Percentiles rank a stretch among this genome's conserved stretches.
phyloP scores from a whole-genome alignment of 805 yeast species.

The Pichia kluyveri region DNA sequence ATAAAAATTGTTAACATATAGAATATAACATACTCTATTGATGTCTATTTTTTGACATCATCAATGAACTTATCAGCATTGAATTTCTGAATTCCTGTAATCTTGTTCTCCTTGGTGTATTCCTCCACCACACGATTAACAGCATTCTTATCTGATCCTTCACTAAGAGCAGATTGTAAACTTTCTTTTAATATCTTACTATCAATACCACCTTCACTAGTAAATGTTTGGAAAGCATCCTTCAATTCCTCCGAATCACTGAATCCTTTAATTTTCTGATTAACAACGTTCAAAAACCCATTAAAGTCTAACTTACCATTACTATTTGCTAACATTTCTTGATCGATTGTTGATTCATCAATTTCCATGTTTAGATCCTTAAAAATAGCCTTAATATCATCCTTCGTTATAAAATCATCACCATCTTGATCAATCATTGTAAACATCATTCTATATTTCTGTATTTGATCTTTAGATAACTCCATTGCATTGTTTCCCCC shows the following conservation, averaged over 20 bases:
- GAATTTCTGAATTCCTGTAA: slow-evolving; percentile 52
- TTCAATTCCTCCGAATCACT: slow-evolving; percentile 43
- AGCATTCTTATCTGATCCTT: not conserved
- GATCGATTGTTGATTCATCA: slow-evolving; percentile 36
- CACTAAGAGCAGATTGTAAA: not conserved
- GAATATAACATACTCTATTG: not conserved
- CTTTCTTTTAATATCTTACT: not conserved
- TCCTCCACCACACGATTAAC: slow-evolving; percentile 32
- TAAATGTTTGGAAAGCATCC: slow-evolving; percentile 51
- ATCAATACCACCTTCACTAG: slow-evolving; percentile 25
- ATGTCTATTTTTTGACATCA: slow-evolving; percentile 17
- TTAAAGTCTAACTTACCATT: slow-evolving; percentile 45
- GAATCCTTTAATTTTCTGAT: slow-evolving; percentile 40
- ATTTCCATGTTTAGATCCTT: slow-evolving; percentile 32
- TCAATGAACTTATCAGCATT: slow-evolving; percentile 56
- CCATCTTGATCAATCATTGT: slow-evolving; percentile 74
- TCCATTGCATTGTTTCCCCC: not conserved
- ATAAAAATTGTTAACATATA: not conserved
- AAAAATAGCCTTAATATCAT: slow-evolving; percentile 43
- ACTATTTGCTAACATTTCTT: slow-evolving; percentile 45
- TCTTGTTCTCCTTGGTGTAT: slow-evolving; percentile 44
- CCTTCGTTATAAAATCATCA: slow-evolving; percentile 51
- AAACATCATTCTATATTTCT: slow-evolving; percentile 65
- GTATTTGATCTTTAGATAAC: slow-evolving; percentile 42
- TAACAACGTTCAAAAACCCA: slow-evolving; percentile 55